These are phyloP conservation scores for Fusarium annulatum DNA, from an alignment of 2,329 filamentous ascomycete genomes.

Conservation along the genomic window DNA sequence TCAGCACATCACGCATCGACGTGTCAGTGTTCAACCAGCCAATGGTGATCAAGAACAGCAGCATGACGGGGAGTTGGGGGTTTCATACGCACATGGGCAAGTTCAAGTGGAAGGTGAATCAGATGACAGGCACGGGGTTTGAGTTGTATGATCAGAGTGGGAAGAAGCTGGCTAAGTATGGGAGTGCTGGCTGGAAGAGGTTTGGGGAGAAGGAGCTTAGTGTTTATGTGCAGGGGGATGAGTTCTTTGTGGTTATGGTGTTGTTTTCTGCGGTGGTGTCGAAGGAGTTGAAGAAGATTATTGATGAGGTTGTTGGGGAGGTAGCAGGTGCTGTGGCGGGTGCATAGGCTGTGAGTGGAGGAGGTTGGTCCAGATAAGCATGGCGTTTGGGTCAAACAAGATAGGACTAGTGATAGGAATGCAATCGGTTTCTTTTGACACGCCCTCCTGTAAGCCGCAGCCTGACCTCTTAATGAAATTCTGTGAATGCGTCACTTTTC, in stretches of 20 bases:
- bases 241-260: conserved; percentile 35
- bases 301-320: conserved; percentile 17
- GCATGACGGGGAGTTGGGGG: conserved; percentile 27
- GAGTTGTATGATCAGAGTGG: conserved; percentile 34
- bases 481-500: too few species aligned
- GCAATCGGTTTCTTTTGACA: too few species aligned
- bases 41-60: conserved; percentile 33
- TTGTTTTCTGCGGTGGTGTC: conserved; percentile 33
- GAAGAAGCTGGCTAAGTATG: conserved; percentile 36
- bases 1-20: conserved; percentile 25
- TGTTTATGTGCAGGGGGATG: conserved; percentile 38
- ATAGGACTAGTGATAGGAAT: not conserved
- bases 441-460: accelerated
- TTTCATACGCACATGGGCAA: conserved; percentile 35
- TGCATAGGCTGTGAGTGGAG: not conserved
- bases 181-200: conserved; percentile 14
- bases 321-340: conserved; percentile 5
- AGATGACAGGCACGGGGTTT: conserved; percentile 20
- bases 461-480: too few species aligned
- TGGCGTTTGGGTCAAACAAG: not conserved
- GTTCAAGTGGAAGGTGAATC: conserved; percentile 45
- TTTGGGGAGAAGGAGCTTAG: conserved; percentile 36
- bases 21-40: conserved; percentile 36
- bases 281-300: conserved; percentile 23
- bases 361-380: not conserved